Base-by-base conservation (phyloP, 192 early-diverging fungal genomes). In the Borealophlyctis nickersoniae region DNA sequence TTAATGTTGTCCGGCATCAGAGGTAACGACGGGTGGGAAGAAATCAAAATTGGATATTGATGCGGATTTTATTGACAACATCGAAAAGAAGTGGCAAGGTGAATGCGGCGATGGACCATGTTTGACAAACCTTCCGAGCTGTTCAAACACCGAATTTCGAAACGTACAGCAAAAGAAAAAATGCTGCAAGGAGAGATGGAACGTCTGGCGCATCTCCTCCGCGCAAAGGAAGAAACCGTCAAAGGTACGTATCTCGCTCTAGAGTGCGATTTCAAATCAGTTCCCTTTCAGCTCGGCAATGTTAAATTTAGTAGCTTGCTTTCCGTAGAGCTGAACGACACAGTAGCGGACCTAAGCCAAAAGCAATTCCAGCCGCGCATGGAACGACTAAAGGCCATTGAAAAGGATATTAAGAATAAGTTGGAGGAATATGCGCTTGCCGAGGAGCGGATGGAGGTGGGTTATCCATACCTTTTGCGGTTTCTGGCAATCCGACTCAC, bases 41-140 rank as follows among this genome's bases (percentile, higher is more conserved):
- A 65, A 39, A 54, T 70, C 65, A 50, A 66, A 67, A 14, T 34
- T 75, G 13, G 69, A 73, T 48, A 65, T 81, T 56, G 81, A 83
- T 58, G 68, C 78, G 16, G 77, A 79, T 27, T 67, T 83, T 29
- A 81, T 83, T 49, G 73, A 75, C 36, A 74, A 78, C 57, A 72
- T 83, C 59, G 81, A 83, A 52, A 81, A 79, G 60, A 83, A 81
- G 55, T 83, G 75, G 67, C 74, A 83, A 75, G 62, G 73, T 76
- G 50, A 19, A 39, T 22, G 7, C 23, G 7, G 11, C 39, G 39
- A 45, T 7, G 39, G 39, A 19, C 19, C 19, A 13, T 19, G 9
- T 45, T 23, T 7, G 5, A 28, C n/a, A n/a, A n/a, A n/a, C 5
- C 13, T 30, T 51, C n/a, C 22, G 27, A 11, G 19, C 31, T 23